Percentiles rank a stretch among this genome's conserved stretches.
Conservation (phyloP, 495 filamentous ascomycete species). For the Aspergillus ellipticus region DNA sequence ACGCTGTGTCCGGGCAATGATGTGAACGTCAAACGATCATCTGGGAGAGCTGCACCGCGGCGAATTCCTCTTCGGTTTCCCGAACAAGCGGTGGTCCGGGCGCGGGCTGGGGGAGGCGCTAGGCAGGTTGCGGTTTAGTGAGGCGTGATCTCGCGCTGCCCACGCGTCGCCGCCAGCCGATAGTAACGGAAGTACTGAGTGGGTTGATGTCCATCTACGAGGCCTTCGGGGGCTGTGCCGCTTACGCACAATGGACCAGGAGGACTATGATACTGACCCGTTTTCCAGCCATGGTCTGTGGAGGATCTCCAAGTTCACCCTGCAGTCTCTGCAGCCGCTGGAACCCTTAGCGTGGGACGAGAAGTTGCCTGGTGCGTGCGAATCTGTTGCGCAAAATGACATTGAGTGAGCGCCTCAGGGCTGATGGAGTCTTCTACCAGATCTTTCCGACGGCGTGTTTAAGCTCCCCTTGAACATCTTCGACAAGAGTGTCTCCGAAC, state of each 20-base stretch:
- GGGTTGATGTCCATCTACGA: slow-evolving; percentile 1
- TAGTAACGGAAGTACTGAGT: slow-evolving; percentile 9
- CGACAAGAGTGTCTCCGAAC: slow-evolving; percentile 19
- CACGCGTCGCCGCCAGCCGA: slow-evolving; percentile 20
- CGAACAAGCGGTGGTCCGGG: slow-evolving; percentile 33
- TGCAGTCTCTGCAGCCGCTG: slow-evolving; percentile 37
- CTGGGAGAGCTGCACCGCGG: background rate
- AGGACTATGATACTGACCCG: slow-evolving; percentile 51
- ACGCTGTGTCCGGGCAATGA: background rate
- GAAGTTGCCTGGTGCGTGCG: slow-evolving; percentile 31
- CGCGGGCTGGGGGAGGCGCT: slow-evolving; percentile 14
- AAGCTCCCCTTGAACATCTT: slow-evolving; percentile 17
- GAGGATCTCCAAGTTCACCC: slow-evolving; percentile 46
- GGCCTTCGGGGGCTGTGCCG: background rate
- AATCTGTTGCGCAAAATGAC: background rate
- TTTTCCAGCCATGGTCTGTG: slow-evolving; percentile 72
- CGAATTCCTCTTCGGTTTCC: slow-evolving; percentile 16
- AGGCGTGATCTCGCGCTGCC: slow-evolving; percentile 19
- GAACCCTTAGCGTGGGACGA: slow-evolving; percentile 37
- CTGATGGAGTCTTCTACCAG: slow-evolving; percentile 18
- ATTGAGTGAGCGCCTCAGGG: background rate
- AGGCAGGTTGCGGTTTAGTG: slow-evolving; percentile 13
- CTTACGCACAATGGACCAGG: slow-evolving; percentile 38
- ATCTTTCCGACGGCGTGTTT: slow-evolving; percentile 27
- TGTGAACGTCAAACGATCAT: background rate